phyloP scores from a whole-genome alignment of 2,329 filamentous ascomycete genomes.

The Diaporthe velutina region DNA sequence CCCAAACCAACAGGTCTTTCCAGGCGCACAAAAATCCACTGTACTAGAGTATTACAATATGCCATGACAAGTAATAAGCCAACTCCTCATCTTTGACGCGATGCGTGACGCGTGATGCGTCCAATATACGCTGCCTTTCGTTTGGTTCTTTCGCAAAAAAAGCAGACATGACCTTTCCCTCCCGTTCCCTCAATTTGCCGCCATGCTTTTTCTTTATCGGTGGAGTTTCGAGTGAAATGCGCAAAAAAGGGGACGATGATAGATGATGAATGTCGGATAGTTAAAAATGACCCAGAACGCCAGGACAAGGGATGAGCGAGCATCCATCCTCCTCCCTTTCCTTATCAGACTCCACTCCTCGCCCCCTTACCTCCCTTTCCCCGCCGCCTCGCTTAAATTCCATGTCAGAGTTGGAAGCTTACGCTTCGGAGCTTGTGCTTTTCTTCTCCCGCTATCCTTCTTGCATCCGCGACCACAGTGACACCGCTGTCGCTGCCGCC shows the following conservation, averaged over 20 bases:
- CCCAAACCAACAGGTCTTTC: slow-evolving; percentile 13
- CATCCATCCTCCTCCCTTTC: not conserved
- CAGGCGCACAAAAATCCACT: slow-evolving; percentile 6
- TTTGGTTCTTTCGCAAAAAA: not conserved
- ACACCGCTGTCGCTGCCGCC: not conserved
- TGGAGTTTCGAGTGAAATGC: not conserved
- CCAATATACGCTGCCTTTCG: not conserved
- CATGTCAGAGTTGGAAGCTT: slow-evolving; percentile 6
- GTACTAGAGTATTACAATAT: slow-evolving; percentile 35
- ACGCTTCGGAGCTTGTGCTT: slow-evolving; percentile 8
- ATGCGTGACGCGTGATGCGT: slow-evolving; percentile 18
- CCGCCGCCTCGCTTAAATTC: not conserved
- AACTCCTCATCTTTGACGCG: slow-evolving; percentile 12
- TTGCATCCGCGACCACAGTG: not conserved
- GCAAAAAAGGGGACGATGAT: not conserved
- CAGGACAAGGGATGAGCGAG: not conserved
- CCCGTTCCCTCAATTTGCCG: not conserved
- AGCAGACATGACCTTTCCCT: not conserved
- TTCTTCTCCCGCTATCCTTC: not conserved
- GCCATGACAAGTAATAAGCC: slow-evolving; percentile 17
- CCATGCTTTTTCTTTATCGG: slow-evolving; percentile 16
- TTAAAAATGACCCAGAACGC: slow-evolving; percentile 16
- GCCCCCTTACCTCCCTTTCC: slow-evolving; percentile 4
- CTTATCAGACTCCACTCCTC: not conserved
- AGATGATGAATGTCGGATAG: not conserved